phyloP scores from a whole-genome alignment of 2,329 filamentous ascomycete species.

The Albophoma yamanashiensis region DNA sequence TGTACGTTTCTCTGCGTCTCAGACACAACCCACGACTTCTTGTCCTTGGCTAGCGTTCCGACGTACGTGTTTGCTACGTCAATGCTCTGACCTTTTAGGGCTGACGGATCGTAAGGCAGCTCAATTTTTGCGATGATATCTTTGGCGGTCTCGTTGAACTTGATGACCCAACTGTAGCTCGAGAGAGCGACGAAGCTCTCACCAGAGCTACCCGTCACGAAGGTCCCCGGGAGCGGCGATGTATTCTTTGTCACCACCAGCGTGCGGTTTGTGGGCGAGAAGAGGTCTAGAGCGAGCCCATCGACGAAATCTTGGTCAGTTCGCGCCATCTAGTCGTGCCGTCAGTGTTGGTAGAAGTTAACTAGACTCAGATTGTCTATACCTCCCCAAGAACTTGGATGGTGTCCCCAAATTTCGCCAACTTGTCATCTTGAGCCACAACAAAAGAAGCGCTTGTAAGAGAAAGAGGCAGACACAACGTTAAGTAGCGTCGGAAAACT shows the following conservation, averaged over 20 bases:
- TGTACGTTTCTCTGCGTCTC: slow-evolving; percentile 16
- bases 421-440: background rate
- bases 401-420: background rate
- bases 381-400: slow-evolving; percentile 1
- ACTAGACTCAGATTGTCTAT: background rate
- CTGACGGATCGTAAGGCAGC: slow-evolving; percentile 14
- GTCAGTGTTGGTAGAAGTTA: background rate
- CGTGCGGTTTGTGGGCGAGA: slow-evolving; percentile 19
- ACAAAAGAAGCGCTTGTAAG: too few species aligned
- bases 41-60: slow-evolving; percentile 1
- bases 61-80: slow-evolving; percentile 4
- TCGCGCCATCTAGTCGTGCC: slow-evolving; percentile 2
- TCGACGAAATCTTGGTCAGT: slow-evolving; percentile 20
- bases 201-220: slow-evolving; percentile 17
- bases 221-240: slow-evolving; percentile 14
- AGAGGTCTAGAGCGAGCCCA: slow-evolving; percentile 19
- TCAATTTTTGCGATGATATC: slow-evolving; percentile 23
- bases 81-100: background rate
- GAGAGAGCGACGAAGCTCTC: slow-evolving; percentile 16
- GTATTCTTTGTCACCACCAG: slow-evolving; percentile 18
- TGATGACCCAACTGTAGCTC: slow-evolving; percentile 19
- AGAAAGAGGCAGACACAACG: too few species aligned
- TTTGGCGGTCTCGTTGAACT: slow-evolving; percentile 17
- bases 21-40: slow-evolving; percentile 3
- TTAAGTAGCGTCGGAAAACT: background rate